Conservation (phyloP, 2,329 filamentous ascomycete species). For the Calonectria hongkongensis region DNA sequence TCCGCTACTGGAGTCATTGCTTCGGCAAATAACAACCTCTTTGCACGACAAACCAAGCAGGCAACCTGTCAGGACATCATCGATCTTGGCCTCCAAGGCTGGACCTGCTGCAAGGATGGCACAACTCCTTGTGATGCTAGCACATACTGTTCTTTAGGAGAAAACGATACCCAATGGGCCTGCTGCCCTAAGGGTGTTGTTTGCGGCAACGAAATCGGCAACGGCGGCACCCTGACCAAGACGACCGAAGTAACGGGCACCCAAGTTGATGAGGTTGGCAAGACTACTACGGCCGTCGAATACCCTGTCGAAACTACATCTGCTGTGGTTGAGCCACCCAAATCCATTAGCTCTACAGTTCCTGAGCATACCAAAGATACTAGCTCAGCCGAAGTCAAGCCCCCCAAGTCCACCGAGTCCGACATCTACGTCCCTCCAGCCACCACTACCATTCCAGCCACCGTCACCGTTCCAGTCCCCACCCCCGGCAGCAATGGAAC, state of each 20-base stretch:
- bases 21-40: neutral
- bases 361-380: neutral
- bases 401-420: conserved; percentile 8
- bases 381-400: neutral
- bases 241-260: neutral
- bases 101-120: neutral
- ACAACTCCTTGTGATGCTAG: neutral
- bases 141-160: conserved; percentile 9
- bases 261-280: neutral
- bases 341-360: neutral
- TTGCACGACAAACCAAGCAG: neutral
- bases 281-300: neutral
- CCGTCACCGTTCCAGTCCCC: neutral
- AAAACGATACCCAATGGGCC: neutral
- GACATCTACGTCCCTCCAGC: conserved; percentile 6
- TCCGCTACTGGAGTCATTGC: conserved; percentile 1
- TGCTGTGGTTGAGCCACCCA: neutral
- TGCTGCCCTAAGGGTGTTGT: conserved; percentile 6
- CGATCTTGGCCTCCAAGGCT: neutral
- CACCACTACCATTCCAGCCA: neutral
- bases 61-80: conserved; percentile 17
- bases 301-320: neutral
- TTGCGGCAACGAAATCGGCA: conserved; percentile 14
- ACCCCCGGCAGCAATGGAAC: conserved; percentile 6
- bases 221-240: neutral